Evolutionary conservation across 768 basidiomycete species (phyloP).

Genomic region (Udeniomyces megalosporus): DNA sequence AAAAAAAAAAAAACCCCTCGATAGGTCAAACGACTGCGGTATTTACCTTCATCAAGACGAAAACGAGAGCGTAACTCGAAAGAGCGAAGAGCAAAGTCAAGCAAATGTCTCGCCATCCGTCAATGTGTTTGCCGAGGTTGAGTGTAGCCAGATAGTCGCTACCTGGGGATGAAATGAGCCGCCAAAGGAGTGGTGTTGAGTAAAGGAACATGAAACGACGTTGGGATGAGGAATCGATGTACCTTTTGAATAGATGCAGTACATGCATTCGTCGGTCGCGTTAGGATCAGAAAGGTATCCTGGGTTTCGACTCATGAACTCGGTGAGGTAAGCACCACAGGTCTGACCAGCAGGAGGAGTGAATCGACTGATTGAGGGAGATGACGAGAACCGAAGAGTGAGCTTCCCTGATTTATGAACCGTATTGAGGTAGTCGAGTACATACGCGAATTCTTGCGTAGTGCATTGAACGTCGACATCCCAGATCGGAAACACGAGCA

Average conservation of each 20-base stretch:
- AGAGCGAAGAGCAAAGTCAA: neutral
- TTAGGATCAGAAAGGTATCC: slow-evolving; percentile 22
- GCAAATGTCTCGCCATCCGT: neutral
- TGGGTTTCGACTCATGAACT: slow-evolving; percentile 19
- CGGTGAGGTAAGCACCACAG: slow-evolving; percentile 24
- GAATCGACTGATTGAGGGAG: slow-evolving; percentile 17
- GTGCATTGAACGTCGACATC: neutral
- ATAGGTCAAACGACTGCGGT: neutral
- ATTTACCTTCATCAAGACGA: neutral
- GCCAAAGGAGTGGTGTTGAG: neutral
- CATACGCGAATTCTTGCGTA: neutral
- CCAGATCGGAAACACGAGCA: slow-evolving; percentile 1
- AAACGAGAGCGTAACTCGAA: neutral
- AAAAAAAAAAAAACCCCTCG: neutral
- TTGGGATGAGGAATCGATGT: neutral
- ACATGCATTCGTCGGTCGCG: slow-evolving; percentile 4
- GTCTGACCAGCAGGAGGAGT: slow-evolving; percentile 25
- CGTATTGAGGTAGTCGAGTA: neutral
- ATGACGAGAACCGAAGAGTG: slow-evolving; percentile 12
- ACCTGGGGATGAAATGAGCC: neutral
- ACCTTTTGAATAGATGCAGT: slow-evolving; percentile 23
- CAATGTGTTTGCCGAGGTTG: neutral
- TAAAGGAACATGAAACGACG: neutral
- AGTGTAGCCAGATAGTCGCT: neutral
- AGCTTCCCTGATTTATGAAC: neutral